Evolutionary conservation across 768 basidiomycete species (phyloP), one percentile per base, ranked within the genome.

Genomic region (Mycena floridula): DNA sequence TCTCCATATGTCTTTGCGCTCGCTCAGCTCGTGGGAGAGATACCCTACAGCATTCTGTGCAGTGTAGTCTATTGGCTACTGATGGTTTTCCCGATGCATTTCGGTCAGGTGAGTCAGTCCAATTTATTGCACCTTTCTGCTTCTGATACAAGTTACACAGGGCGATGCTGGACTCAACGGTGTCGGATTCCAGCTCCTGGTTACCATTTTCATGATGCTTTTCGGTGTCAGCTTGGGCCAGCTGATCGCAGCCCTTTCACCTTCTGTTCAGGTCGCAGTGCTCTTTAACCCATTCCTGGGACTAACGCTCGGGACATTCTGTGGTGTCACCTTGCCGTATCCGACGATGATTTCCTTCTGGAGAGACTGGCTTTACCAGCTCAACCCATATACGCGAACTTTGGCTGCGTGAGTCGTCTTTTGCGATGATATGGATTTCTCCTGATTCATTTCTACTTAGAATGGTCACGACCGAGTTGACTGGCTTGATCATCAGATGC

Each of bases 1-100:
- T 86, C 83, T 0, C 82, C 88, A 0, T 82, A 81, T 46, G 87
- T 90, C 18, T 94, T 94, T 58, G 85, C 89, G 24, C 73, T 89
- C 25, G 80, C 82, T 2, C 91, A 93, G 57, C 69, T 93, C 21
- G 58, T 88, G 12, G 82, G 89, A 35, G 90, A 95, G 61, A 73
- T 87, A 44, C 91, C 89, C 0, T 86, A 83, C 61, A 82, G 76
- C 39, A 57, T 85, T 25, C 55, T 87, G 12, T 90, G 87, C 51
- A 82, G 75, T 9, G 55, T 79, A 40, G 70, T 82, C 0, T 93
- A 91, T 64, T 94, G 83, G 85, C 72, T 72, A 20, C 60, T 85
- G 18, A 82, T 83, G 81, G 76, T 87, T 3, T 88, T 76, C 56
- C 81, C 82, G 3, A 79, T 82, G 55, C 76, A 76, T 36, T 82